A percentile compares a stretch with the other conserved stretches of the same genome.
These are phyloP conservation scores for Aspergillus incahuasiensis DNA, from an alignment of 495 filamentous ascomycete species.

Conservation along the genomic window DNA sequence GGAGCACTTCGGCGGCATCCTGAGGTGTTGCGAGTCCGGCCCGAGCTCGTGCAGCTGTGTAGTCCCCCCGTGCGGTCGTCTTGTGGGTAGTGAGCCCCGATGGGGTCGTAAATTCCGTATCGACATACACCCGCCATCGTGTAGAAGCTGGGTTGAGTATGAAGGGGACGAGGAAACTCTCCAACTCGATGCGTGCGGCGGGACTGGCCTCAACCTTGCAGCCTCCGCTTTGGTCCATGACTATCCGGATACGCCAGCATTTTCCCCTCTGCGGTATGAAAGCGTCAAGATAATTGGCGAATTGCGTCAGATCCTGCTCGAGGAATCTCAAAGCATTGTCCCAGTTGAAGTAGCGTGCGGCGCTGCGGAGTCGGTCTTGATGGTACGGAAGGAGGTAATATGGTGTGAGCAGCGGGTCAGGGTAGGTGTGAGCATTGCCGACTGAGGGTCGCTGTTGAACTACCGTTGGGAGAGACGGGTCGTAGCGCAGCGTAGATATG, in stretches of 20 bases:
- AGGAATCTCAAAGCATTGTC: slow-evolving; percentile 27
- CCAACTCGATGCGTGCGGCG: slow-evolving; percentile 43
- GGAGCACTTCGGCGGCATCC: slow-evolving; percentile 63
- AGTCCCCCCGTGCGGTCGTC: slow-evolving; percentile 62
- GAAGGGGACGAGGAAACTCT: slow-evolving; percentile 50
- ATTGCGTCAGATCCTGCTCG: slow-evolving; percentile 23
- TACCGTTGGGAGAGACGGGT: slow-evolving; percentile 53
- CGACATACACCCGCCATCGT: slow-evolving; percentile 51
- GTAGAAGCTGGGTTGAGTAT: slow-evolving; percentile 4
- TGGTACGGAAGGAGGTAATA: slow-evolving; percentile 86
- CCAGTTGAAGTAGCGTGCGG: slow-evolving; percentile 68
- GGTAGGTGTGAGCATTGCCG: slow-evolving; percentile 37
- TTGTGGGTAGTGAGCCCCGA: slow-evolving; percentile 72
- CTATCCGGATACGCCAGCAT: slow-evolving; percentile 50
- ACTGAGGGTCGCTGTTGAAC: slow-evolving; percentile 24
- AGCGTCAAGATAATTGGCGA: slow-evolving; percentile 27
- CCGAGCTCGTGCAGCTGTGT: slow-evolving; percentile 57
- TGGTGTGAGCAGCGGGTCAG: slow-evolving; percentile 45
- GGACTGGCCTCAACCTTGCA: slow-evolving; percentile 47
- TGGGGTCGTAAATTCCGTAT: slow-evolving; percentile 44
- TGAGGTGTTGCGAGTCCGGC: slow-evolving; percentile 47
- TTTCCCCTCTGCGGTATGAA: slow-evolving; percentile 34
- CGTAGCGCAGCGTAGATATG: slow-evolving; percentile 72
- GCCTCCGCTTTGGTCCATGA: slow-evolving; percentile 45
- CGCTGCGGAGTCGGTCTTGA: slow-evolving; percentile 71